Evolutionary conservation across 352 stramenopile species (phyloP).

Genomic region (Phytopythium montanum): DNA sequence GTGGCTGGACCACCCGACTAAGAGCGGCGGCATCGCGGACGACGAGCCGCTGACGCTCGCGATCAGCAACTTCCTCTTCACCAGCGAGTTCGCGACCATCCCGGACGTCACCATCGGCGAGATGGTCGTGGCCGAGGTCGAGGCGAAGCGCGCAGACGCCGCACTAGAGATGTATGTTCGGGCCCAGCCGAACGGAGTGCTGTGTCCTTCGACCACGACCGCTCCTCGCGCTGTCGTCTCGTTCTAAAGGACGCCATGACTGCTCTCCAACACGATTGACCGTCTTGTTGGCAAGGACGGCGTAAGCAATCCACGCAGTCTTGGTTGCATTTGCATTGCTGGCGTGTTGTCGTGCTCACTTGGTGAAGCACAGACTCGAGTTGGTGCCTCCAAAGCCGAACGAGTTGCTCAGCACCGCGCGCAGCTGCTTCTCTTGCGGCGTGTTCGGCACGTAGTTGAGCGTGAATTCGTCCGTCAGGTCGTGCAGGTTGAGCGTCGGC

Average conservation of each 20-base stretch:
- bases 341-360: conserved; percentile 22
- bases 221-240: not conserved
- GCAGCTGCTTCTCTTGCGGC: conserved; percentile 67
- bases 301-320: no score
- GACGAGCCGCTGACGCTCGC: conserved; percentile 53
- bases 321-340: not conserved
- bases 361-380: conserved; percentile 76
- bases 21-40: conserved; percentile 41
- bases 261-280: no score
- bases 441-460: conserved; percentile 80
- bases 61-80: conserved; percentile 58
- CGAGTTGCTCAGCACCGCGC: conserved; percentile 91
- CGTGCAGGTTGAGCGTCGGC: conserved; percentile 92
- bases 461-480: conserved; percentile 73
- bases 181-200: not conserved
- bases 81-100: conserved; percentile 40
- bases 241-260: not conserved
- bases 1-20: conserved; percentile 59
- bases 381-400: conserved; percentile 99
- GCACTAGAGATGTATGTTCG: conserved; percentile 42
- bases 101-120: conserved; percentile 21
- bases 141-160: conserved; percentile 44
- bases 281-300: no score
- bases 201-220: not conserved
- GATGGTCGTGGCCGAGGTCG: conserved; percentile 35